Evolutionary conservation across 495 filamentous ascomycete species (phyloP).

Genomic region (Hypoxylon fuscum): DNA sequence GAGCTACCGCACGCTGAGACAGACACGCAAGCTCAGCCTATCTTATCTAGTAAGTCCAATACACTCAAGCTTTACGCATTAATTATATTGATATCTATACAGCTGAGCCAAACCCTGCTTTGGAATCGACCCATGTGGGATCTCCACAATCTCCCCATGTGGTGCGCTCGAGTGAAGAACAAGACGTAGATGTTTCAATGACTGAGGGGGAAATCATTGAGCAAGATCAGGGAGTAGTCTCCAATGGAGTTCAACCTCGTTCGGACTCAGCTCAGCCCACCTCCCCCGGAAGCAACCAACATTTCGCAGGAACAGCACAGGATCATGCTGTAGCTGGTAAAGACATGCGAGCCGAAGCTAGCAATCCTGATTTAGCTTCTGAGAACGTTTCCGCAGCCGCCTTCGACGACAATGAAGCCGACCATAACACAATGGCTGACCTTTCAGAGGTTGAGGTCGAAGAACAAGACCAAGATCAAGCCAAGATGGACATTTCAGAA

Average conservation of each 20-base stretch:
- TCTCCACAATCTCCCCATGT: conserved; percentile 1
- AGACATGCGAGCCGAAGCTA: not conserved
- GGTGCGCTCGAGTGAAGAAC: not conserved
- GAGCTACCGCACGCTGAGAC: conserved; percentile 41
- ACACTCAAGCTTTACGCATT: conserved; percentile 32
- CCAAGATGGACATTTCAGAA: conserved; percentile 5
- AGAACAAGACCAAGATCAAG: conserved; percentile 9
- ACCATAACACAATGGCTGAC: not conserved
- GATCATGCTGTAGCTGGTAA: not conserved
- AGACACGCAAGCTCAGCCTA: conserved; percentile 33
- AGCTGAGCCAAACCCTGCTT: not conserved
- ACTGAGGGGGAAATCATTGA: conserved; percentile 6
- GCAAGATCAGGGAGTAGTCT: not conserved
- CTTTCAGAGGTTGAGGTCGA: not conserved
- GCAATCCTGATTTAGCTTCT: not conserved
- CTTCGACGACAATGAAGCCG: not conserved
- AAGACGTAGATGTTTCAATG: conserved; percentile 12
- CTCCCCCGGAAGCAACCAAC: not conserved
- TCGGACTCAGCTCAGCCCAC: not conserved
- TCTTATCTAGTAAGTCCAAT: conserved; percentile 8
- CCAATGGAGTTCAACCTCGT: not conserved
- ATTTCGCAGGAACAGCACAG: not conserved
- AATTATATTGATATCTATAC: conserved; percentile 12
- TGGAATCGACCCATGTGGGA: conserved; percentile 1
- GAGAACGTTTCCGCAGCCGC: not conserved